Conservation (phyloP, 1,139 yeast species). For the Nakaseomyces nivariensis region DNA sequence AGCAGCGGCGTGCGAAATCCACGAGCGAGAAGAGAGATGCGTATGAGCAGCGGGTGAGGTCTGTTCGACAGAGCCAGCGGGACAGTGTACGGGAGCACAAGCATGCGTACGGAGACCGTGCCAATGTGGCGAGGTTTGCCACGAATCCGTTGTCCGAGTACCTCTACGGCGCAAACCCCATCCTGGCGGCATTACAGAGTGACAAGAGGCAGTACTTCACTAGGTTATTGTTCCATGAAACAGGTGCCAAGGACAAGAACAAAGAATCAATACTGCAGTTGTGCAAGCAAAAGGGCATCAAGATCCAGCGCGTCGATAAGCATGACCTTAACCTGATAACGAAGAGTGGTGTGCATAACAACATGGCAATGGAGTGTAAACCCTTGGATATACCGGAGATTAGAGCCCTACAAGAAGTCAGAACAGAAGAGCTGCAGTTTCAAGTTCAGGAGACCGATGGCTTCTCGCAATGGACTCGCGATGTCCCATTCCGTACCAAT, state of each 20-base stretch:
- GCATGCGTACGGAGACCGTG: slow-evolving; percentile 5
- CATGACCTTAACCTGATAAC: slow-evolving; percentile 53
- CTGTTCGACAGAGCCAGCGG: neutral
- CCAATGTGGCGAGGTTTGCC: neutral
- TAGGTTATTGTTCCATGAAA: slow-evolving; percentile 37
- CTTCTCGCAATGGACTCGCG: slow-evolving; percentile 1
- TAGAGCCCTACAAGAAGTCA: slow-evolving; percentile 23
- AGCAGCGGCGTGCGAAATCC: slow-evolving; percentile 7
- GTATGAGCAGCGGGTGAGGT: neutral
- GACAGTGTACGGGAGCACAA: neutral
- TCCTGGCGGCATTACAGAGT: slow-evolving; percentile 55
- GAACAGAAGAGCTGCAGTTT: neutral
- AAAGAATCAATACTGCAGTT: slow-evolving; percentile 35
- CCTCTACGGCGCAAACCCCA: slow-evolving; percentile 69
- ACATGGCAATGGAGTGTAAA: slow-evolving; percentile 61
- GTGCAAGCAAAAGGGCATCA: slow-evolving; percentile 40
- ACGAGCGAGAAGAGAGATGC: slow-evolving; percentile 8
- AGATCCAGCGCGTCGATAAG: slow-evolving; percentile 38
- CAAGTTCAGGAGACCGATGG: neutral
- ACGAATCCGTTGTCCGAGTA: slow-evolving; percentile 51
- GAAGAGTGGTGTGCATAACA: slow-evolving; percentile 72
- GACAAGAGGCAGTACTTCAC: slow-evolving; percentile 45
- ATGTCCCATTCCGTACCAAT: slow-evolving; percentile 7
- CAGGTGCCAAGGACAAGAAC: slow-evolving; percentile 29
- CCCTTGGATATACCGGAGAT: slow-evolving; percentile 43